Evolutionary conservation across 169 alveolate species (phyloP), one percentile per base, ranked within the genome.

Genomic region (Hepatocystis sp.): DNA sequence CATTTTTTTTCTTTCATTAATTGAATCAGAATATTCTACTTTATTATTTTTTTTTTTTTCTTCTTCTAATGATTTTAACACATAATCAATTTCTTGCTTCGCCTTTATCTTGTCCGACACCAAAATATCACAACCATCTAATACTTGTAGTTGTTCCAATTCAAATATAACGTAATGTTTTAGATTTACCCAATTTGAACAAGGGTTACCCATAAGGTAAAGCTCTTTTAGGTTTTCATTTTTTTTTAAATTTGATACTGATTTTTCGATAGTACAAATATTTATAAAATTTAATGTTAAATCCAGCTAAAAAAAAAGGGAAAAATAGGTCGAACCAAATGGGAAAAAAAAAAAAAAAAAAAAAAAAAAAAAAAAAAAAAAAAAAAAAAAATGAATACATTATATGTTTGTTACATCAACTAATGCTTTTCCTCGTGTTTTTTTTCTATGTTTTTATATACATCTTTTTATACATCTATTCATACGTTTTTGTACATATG

Each of bases 131-230:
- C 93, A 93, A 10, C 97, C 96, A 71, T 96, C 97, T 32, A 93
- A 58, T 1, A 93, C 65, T 36, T 93, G 66, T 36, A 96, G 66
- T 15, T 92, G 91, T 2, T 92, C 94, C 0, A 94, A 86, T 21
- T 85, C 81, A 1, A 95, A 95, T 7, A 94, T 88, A 0, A 92
- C 84, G 66, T 90, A 92, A 5, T 85, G 90, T 55, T 91, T 91
- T 65, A 86, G 91, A 15, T 90, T 91, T 46, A 76, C 55, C 96
- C 97, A 96, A 65, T 84, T 93, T 30, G 95, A 90, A 46, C 97
- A 93, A 15, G 97, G 98, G 85, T 96, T 96, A 19, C 98, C 98
- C 51, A 97, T 94, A 3, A 96, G 56, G 71, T 93, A 93, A 2
- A 94, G 84, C 66, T 96, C 97, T 53, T 88, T 91, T 10, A 94